Base-by-base conservation (phyloP, 1,284 basidiomycete species). In the Coniferiporia sulphurascens region DNA sequence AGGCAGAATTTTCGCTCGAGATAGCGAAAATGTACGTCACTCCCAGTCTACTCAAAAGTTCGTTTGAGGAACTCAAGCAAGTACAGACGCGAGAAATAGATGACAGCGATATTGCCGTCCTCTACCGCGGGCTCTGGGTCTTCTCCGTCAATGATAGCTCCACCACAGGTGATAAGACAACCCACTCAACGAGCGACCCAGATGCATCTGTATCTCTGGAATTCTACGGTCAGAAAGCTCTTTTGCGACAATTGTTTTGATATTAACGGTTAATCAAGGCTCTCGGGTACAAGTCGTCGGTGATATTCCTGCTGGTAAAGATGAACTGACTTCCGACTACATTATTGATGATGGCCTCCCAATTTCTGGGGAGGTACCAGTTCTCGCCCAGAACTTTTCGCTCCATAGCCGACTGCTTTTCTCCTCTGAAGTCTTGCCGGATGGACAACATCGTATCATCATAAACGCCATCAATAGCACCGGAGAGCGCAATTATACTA, bases 401-500 rank as follows among this genome's bases (percentile, higher is more conserved):
- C 27, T 27, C 27, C 27, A 27, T 27, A 2, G 5, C 27, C 27
- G 27, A 5, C 3, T 27, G 27, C 27, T 27, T 27, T 27, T 27
- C 27, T 27, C 27, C 27, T 27, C 27, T 27, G 27, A 27, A 27
- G 5, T 27, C 27, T 27, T 27, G 5, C 5, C 27, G 27, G 27
- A 27, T 3, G 27, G 27, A 5, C 27, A 27, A 22, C 60, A 61
- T 43, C 48, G 21, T 17, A 35, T 61, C 22, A 54, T 35, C 4
- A 41, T 61, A 15, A 38, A 58, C 48, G 60, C 58, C 36, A 13
- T 52, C 17, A 15, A 55, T 32, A 58, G 50, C 10, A 54, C 54
- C 15, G 15, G 17, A n/a, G 56, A 38, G 3, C 56, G 56, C 13
- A 61, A 61, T 43, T 61, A 52, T 44, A 58, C 59, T 8, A 48